Evolutionary conservation across 208 protist species (phyloP), one percentile per base, ranked within the genome.

Genomic region (Trypanosomatidae sp.): DNA sequence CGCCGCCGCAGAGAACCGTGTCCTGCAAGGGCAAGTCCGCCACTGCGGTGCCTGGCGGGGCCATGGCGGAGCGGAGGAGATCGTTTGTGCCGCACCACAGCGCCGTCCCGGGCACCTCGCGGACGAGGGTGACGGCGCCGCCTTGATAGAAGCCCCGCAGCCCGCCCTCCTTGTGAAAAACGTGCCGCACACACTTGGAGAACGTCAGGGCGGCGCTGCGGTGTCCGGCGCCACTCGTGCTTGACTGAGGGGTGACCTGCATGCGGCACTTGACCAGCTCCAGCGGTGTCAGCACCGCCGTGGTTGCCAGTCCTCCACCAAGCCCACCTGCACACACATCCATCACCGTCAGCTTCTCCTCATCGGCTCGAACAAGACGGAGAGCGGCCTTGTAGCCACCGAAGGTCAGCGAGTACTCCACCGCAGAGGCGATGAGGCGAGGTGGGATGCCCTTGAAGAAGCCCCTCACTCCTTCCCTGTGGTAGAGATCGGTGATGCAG

Each of bases 1-100:
- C 72, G 0, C 85, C 88, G 12, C 93, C 91, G 8, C 87, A 83
- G 56, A 94, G 74, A 72, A 88, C 85, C 19, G 74, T 53, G 58
- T 84, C 66, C 33, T 59, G 73, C n/a, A 85, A 28, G 5, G 84
- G 53, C 13, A 93, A 69, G 53, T 83, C 73, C 0, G 41, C 69
- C 0, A 71, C 80, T 47, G 67, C 71, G 17, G 58, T 46, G 17
- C 78, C 81, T 0, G 30, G 17, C 7, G 53, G 36, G 13, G 79
- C 88, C 67, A 92, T 79, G 25, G 74, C 50, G n/a, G 64, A 33
- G 22, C 86, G 88, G 39, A 83, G 55, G 17, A 85, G 64, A 46
- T 91, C 83, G 75, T 94, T 94, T 8, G 82, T 84, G 53, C 90
- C 92, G 33, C 85, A 95, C 82, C 89, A 97, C 59, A 89, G 82